phyloP scores from a whole-genome alignment of 163 green algal genomes.

The Volvox carteri region DNA sequence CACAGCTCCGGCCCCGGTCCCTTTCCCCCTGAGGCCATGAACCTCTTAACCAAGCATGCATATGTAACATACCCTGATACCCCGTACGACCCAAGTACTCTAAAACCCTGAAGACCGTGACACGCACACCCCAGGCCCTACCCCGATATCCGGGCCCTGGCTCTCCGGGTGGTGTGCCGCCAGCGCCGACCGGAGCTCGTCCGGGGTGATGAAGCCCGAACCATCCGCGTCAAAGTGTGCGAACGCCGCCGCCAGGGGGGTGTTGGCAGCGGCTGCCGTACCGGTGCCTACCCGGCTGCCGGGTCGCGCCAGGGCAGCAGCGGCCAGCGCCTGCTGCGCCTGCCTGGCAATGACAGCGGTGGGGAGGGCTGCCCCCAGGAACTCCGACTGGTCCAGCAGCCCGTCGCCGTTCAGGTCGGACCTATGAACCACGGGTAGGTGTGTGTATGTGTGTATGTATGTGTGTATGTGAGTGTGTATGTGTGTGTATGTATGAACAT shows the following conservation, averaged over 20 bases:
- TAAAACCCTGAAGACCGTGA: too few relatives aligned
- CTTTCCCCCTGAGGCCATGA: too few relatives aligned
- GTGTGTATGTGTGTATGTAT: too few relatives aligned
- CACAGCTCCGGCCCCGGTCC: too few relatives aligned
- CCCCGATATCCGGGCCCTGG: slow-evolving; percentile 26
- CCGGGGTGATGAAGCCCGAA: slow-evolving; percentile 91
- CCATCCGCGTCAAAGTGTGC: slow-evolving; percentile 61
- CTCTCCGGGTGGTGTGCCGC: slow-evolving; percentile 33
- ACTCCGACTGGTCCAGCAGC: slow-evolving; percentile 87
- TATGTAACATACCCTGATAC: too few relatives aligned
- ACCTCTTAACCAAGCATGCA: too few relatives aligned
- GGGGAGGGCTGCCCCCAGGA: slow-evolving; percentile 84
- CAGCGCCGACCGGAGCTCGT: slow-evolving; percentile 86
- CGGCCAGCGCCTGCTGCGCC: slow-evolving; percentile 57
- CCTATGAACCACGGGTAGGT: too few relatives aligned
- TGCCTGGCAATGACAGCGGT: slow-evolving; percentile 71
- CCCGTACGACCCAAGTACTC: too few relatives aligned
- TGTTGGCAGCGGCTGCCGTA: not conserved
- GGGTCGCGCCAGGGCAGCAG: not conserved
- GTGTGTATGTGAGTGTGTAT: too few relatives aligned
- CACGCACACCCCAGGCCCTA: not conserved
- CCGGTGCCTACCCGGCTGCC: not conserved
- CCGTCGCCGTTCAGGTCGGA: slow-evolving; percentile 84
- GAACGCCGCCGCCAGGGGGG: slow-evolving; percentile 54
- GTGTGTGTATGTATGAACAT: too few relatives aligned